Base-by-base conservation (phyloP, 805 yeast genomes). In the Candida boleticola region DNA sequence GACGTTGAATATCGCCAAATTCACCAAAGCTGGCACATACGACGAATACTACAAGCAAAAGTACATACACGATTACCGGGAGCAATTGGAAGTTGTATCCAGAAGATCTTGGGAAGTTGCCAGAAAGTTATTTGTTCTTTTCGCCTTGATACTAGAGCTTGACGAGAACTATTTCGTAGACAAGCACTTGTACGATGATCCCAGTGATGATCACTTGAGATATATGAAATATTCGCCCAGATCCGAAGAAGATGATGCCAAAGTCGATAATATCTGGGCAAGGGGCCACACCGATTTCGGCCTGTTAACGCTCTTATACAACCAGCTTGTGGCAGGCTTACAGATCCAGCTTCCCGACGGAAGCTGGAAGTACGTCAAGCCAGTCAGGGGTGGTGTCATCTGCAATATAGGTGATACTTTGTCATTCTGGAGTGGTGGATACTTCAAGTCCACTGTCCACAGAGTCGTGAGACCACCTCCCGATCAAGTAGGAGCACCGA, bases 271-370 rank as follows among this genome's bases (percentile, higher is more conserved):
- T 37, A 54, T 51, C 13, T 64, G 68, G 66, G 54, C 64, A 1
- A 42, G 66, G 30, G 68, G 62, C 2, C 70, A 64, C 46, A 63
- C 70, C 3, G 70, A 64, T 43, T 60, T 63, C 42, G 70, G 68
- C 3, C 55, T 61, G n/a, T 51, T 64, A 36, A 63, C 70, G 3
- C 52, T 64, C 17, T 48, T 64, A 17, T 63, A 51, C 50, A 61
- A 61, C 43, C 70, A 64, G 45, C 58, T 59, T 4, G 68, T 64
- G 4, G 65, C 65, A 2, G 68, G 67, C 3, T 53, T 64, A 20
- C 70, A 64, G 39, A 60, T 63, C 31, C 59, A 56, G 41, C 41
- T 54, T 17, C 39, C 48, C 23, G 46, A 52, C 29, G 70, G 67
- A 1, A 45, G 50, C 6, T 64, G 70, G 70, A 59, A 61, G 44